Base-by-base conservation (phyloP, 2,329 filamentous ascomycete species). In the Talaromyces sp. region DNA sequence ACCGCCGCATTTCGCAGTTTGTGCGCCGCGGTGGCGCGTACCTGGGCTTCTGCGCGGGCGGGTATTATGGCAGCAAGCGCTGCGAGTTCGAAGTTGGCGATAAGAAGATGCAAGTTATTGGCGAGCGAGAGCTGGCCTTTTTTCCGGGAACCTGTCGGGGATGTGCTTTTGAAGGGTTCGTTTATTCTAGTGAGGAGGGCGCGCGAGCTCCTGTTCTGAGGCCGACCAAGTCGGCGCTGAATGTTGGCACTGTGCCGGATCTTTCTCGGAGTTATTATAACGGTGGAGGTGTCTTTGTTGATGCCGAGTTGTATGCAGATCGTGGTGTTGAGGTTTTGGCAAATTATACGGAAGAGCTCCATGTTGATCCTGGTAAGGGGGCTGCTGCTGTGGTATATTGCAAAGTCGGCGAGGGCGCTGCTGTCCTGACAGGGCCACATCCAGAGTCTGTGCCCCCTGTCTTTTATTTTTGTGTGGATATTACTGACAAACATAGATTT, bases 51-150 rank as follows among this genome's bases (percentile, higher is more conserved):
- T 99, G 95, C 72, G 95, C 95, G 2, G 95, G 95, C 5, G 95
- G 89, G 11, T 99, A 99, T 77, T 99, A 96, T 69, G 95, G 89
- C 24, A 87, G 83, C 65, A 80, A 82, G 43, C 83, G 82, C 64
- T 97, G 93, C 71, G 95, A 99, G 73, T 99, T 98, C 65, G 93
- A 98, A 76, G 87, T 95, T 13, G 91, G 92, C 2, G 86, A 95
- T 70, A 84, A 83, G 65, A 82, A 84, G 1, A 83, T 98, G 77
- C 91, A 96, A 71, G 93, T 99, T 3, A 79, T 96, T 29, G 95
- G 95, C 0, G 82, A 87, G 52, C 83, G 95, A 43, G 95, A 99
- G 73, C 80, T 99, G 56, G 88, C 79, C 0, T 97, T 99, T 78
- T 99, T 90, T 70, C 92, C 93, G 0, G 93, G 92, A 0, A 87